Base-by-base conservation (phyloP, 2,329 filamentous ascomycete species). In the Aspergillus melleus region DNA sequence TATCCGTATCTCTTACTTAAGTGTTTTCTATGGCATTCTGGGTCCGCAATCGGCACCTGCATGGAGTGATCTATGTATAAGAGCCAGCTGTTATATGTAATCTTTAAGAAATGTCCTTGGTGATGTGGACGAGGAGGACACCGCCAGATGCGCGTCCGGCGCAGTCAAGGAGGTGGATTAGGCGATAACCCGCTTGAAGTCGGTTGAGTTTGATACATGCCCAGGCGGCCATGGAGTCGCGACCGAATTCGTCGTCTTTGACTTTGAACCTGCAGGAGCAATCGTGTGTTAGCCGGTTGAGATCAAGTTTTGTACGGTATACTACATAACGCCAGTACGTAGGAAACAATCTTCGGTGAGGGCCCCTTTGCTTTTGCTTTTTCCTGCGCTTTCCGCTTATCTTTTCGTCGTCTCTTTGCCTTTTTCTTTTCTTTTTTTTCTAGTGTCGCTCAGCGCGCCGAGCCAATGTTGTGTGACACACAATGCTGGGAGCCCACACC, bases 131-230 rank as follows among this genome's bases (percentile, higher is more conserved):
- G 60, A 98, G 76, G 54, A 98, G 70, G 14, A 87, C 82, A 0
- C 91, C 92, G 22, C 86, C 83, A 2, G 85, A 89, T 58, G 86
- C 76, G 30, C 81, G 79, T 0, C 91, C 91, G 62, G 87, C 83
- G 26, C 82, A 80, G 71, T 96, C 88, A 63, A 90, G 81, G 59
- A 98, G 78, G 68, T 88, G 89, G 58, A 98, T 81, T 65, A 96
- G 87, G 11, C 92, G 83, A 66, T 90, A 90, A 0, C 95, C 94
- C 36, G 84, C 79, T 61, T 86, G 86, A 60, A 97, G 75, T 8
- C 92, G 84, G 76, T 97, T 92, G 22, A 98, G 84, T 44, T 92
- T 84, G 67, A 96, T 88, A 70, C 92, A 96, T 1, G 90, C 88
- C 95, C 95, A 98, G 2, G 90, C 92, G 11, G 92, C 89, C 58